phyloP scores from a whole-genome alignment of 2,329 filamentous ascomycete genomes.

The Coleophoma eucalyptorum region DNA sequence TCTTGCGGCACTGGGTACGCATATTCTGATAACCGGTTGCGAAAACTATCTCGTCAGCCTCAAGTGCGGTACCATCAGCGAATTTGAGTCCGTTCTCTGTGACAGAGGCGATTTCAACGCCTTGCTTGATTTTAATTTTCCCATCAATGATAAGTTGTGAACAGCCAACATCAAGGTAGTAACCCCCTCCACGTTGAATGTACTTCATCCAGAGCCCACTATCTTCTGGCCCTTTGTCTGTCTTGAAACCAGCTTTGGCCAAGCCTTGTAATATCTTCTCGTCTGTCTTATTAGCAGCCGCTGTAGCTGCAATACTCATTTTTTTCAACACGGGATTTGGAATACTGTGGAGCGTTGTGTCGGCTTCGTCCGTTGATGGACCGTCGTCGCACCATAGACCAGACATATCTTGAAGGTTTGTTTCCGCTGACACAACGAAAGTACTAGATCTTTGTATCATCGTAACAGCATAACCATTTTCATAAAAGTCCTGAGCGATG shows the following conservation, averaged over 20 bases:
- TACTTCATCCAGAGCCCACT: constrained; percentile 55
- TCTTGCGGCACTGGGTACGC: constrained; percentile 42
- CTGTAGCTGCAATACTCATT: constrained; percentile 43
- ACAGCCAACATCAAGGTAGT: constrained; percentile 52
- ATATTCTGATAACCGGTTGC: constrained; percentile 50
- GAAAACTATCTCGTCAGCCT: constrained; percentile 49
- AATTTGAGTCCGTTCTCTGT: constrained; percentile 31
- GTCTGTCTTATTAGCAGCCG: constrained; percentile 31
- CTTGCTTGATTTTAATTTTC: constrained; percentile 48
- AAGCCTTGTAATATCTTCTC: constrained; percentile 42
- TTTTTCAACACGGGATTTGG: constrained; percentile 59
- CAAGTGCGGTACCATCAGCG: constrained; percentile 39
- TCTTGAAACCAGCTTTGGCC: constrained; percentile 50
- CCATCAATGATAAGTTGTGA: constrained; percentile 47
- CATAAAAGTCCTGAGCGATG: constrained; percentile 64
- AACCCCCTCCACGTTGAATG: constrained; percentile 53
- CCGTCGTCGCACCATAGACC: constrained; percentile 35
- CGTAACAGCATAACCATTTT: constrained; percentile 63
- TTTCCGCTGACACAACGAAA: constrained; percentile 54
- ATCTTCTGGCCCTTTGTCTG: constrained; percentile 51
- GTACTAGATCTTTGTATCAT: constrained; percentile 67
- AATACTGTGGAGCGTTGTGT: constrained; percentile 53
- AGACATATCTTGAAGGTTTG: constrained; percentile 35
- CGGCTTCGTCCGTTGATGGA: constrained; percentile 62
- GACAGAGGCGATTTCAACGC: constrained; percentile 40